Conservation (phyloP, 2,329 filamentous ascomycete species). For the Penicillium thymicola region DNA sequence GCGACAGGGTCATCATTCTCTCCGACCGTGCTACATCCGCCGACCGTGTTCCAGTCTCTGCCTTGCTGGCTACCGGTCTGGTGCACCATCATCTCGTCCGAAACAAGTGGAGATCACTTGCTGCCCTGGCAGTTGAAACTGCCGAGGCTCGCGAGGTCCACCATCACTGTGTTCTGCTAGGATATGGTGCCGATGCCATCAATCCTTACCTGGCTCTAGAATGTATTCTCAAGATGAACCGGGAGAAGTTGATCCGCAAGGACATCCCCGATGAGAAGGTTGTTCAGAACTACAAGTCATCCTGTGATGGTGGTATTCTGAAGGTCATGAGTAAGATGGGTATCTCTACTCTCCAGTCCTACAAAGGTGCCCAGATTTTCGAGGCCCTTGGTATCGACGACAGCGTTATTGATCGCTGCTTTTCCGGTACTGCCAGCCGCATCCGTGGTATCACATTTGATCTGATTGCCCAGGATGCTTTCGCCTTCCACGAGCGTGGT, state of each 20-base stretch:
- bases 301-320: slow-evolving; percentile 90
- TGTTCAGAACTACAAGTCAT: slow-evolving; percentile 95
- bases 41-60: slow-evolving; percentile 79
- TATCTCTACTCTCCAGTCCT: slow-evolving; percentile 91
- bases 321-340: slow-evolving; percentile 99
- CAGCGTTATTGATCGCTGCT: slow-evolving; percentile 87
- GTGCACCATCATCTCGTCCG: slow-evolving; percentile 92
- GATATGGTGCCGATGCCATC: slow-evolving; percentile 90
- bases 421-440: slow-evolving; percentile 88
- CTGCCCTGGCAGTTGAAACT: slow-evolving; percentile 83
- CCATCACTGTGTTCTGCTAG: slow-evolving; percentile 97
- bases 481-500: slow-evolving; percentile 90
- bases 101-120: slow-evolving; percentile 92
- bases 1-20: slow-evolving; percentile 80
- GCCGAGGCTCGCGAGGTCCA: slow-evolving; percentile 95
- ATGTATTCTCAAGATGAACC: slow-evolving; percentile 94
- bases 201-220: slow-evolving; percentile 95
- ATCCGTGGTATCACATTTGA: slow-evolving; percentile 94
- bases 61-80: slow-evolving; percentile 84
- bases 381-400: slow-evolving; percentile 93
- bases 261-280: slow-evolving; percentile 76
- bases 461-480: slow-evolving; percentile 87
- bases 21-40: slow-evolving; percentile 83
- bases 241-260: slow-evolving; percentile 88
- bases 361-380: slow-evolving; percentile 98